phyloP scores from a whole-genome alignment of 257 asterid species.

The Fraxinus pennsylvanica region DNA sequence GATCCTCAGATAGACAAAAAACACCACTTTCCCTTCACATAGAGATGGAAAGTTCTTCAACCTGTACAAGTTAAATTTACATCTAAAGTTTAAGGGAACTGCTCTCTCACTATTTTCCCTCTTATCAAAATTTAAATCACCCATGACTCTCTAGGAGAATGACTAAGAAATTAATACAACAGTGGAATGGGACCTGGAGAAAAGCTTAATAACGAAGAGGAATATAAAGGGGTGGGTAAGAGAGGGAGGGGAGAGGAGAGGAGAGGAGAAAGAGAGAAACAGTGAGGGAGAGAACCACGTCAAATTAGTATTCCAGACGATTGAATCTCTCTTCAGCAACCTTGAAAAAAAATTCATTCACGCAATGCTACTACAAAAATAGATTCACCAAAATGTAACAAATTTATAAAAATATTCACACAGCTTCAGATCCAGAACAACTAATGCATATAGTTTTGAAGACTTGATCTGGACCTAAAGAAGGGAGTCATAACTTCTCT shows the following conservation, averaged over 20 bases:
- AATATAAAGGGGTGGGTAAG: background rate
- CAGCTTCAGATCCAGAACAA: background rate
- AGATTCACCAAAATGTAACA: background rate
- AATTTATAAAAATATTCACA: background rate
- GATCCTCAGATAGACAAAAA: background rate
- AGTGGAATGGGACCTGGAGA: background rate
- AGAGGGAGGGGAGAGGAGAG: background rate
- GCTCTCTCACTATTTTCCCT: background rate
- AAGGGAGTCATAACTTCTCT: background rate
- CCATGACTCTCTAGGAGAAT: background rate
- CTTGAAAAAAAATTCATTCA: background rate
- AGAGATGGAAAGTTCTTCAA: conserved; percentile 16
- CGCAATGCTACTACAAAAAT: background rate
- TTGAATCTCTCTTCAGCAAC: background rate
- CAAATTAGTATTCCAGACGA: background rate
- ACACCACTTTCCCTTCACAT: conserved; percentile 5
- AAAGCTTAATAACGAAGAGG: background rate
- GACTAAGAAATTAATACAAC: background rate
- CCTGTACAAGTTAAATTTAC: conserved; percentile 16
- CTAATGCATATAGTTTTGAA: background rate
- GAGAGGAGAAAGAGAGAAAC: background rate
- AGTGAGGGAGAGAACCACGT: background rate
- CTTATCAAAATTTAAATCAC: background rate
- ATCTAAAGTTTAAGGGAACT: conserved; percentile 14
- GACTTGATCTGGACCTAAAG: conserved; percentile 2